Base-by-base conservation (phyloP, 371 early-diverging fungal genomes). In the Gilbertella persicaria region DNA sequence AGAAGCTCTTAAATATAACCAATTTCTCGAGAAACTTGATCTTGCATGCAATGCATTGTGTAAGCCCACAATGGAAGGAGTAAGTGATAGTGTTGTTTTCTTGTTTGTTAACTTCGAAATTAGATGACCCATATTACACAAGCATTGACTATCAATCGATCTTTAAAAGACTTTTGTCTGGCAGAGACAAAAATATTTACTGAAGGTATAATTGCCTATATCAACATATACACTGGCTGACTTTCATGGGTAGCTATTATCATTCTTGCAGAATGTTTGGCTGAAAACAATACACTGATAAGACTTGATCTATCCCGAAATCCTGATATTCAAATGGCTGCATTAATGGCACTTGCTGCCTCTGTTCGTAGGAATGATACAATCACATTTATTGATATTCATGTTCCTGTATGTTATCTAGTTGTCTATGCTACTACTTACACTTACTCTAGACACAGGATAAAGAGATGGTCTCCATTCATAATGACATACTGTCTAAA, bases 241-340 rank as follows among this genome's bases (percentile, higher is more conserved):
- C 46, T 29, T 5, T 16, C 5, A 16, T 9, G 3, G 24, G 6
- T 37, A 43, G 89, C 80, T 39, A 86, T 90, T 6, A 86, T 93
- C 43, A 82, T 82, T 4, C 62, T 93, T 29, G 92, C 94, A 6
- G 94, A 93, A 62, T 78, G 84, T 35, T 58, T 93, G 36, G 89
- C 94, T 5, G 88, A 91, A 47, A 88, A 85, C n/a, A 73, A 69
- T 10, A 36, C 77, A 19, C 66, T 93, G 8, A 68, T 66, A 44
- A 75, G 85, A 41, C 70, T 93, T 53, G 91, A 93, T 60, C 66
- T 93, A 36, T 82, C 90, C 5, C 72, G 76, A 24, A 93, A 93
- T 63, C 79, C 86, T 0, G 72, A 62, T 1, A 84, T 93, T 23
- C 85, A 85, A 36, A 67, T 87, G 71, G 92, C 90, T 4, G 94